Evolutionary conservation across 78 protist species (phyloP).

Genomic region (Polysphondylium violaceum): DNA sequence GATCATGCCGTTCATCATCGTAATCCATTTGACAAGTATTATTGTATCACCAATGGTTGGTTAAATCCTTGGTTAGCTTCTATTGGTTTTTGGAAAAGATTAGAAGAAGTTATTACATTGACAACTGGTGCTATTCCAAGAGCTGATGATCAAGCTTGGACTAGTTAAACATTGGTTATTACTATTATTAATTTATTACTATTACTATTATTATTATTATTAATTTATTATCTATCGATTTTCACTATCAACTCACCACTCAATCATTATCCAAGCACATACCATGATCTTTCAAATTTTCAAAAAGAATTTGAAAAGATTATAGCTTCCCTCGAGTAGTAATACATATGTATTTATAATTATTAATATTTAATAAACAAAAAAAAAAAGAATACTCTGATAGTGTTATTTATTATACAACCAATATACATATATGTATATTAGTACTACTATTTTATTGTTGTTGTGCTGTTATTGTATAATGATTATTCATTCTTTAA

Average conservation of each 20-base stretch:
- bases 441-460: background rate
- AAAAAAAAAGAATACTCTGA: background rate
- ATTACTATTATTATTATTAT: too few species aligned
- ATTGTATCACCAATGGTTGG: conserved; percentile 93
- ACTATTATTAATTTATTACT: too few species aligned
- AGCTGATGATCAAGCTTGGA: conserved; percentile 83
- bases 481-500: background rate
- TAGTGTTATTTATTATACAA: background rate
- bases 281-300: too few species aligned
- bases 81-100: conserved; percentile 84
- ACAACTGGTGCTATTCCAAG: conserved; percentile 83
- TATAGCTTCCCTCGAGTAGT: too few species aligned
- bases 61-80: conserved; percentile 82
- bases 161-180: background rate
- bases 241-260: too few species aligned
- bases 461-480: background rate
- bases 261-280: too few species aligned
- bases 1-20: conserved; percentile 88
- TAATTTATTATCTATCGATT: too few species aligned
- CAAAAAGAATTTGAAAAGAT: too few species aligned
- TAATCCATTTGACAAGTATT: conserved; percentile 77
- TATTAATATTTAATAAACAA: too few species aligned
- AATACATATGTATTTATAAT: background rate
- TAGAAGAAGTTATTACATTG: conserved; percentile 69
- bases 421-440: background rate